These are phyloP conservation scores for Ophiocytium majus DNA, from an alignment of 352 stramenopile species.

Conservation along the genomic window DNA sequence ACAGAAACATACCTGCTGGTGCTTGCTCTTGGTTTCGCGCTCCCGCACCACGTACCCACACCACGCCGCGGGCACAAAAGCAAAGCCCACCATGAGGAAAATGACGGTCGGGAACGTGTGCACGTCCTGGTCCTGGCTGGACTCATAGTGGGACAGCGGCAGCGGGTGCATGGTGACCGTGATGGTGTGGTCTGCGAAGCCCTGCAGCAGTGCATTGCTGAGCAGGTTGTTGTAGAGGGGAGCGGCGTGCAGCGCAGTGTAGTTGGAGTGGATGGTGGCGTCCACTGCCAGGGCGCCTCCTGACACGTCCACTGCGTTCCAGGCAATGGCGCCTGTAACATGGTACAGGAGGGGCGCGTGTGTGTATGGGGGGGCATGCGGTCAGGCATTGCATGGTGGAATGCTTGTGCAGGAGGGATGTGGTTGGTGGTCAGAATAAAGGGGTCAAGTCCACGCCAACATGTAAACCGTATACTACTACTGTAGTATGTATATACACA, in stretches of 20 bases:
- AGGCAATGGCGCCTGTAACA: conserved; percentile 36
- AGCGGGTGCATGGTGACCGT: conserved; percentile 39
- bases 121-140: conserved; percentile 18
- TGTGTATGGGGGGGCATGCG: too few relatives aligned
- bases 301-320: conserved; percentile 32
- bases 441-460: too few relatives aligned
- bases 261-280: conserved; percentile 37
- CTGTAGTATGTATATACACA: too few relatives aligned
- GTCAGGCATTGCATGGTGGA: too few relatives aligned
- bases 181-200: conserved; percentile 17
- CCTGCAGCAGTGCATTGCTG: conserved; percentile 38
- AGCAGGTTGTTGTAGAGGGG: conserved; percentile 50
- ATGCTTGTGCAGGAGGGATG: too few relatives aligned
- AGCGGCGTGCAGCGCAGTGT: conserved; percentile 46
- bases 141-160: conserved; percentile 32
- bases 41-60: conserved; percentile 91
- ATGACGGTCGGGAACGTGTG: conserved; percentile 61
- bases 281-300: neutral
- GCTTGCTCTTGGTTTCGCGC: conserved; percentile 87
- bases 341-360: too few relatives aligned
- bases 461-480: too few relatives aligned
- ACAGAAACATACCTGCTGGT: conserved; percentile 75
- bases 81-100: conserved; percentile 83
- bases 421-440: too few relatives aligned
- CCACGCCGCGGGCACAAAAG: conserved; percentile 83